Evolutionary conservation across 1,284 basidiomycete species (phyloP).

Genomic region (Cutaneotrichosporon mucoides): DNA sequence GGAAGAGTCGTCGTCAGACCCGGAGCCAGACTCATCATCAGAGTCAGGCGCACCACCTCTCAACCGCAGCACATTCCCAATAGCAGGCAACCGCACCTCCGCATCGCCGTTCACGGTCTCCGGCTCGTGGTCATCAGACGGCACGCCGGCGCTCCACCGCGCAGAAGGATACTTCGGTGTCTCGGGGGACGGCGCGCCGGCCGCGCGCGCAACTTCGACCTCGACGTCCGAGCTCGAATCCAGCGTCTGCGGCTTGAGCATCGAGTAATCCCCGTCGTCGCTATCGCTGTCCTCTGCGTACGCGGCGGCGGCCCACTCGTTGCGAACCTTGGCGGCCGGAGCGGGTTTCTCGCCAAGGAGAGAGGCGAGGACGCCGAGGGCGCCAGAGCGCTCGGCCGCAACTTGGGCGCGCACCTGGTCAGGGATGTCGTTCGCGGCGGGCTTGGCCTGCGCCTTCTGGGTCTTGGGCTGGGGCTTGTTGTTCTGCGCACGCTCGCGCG

Average conservation of each 20-base stretch:
- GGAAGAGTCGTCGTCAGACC: too few species aligned
- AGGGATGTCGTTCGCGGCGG: slow-evolving; percentile 14
- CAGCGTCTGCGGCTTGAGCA: slow-evolving; percentile 7
- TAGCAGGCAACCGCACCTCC: too few species aligned
- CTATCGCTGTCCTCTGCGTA: slow-evolving; percentile 24
- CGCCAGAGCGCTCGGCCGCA: slow-evolving; percentile 26
- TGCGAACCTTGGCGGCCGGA: slow-evolving; percentile 10
- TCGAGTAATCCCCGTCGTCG: slow-evolving; percentile 16
- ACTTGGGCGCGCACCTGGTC: slow-evolving; percentile 21
- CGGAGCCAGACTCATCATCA: too few species aligned
- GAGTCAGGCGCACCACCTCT: slow-evolving; percentile 1
- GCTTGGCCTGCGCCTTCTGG: too few species aligned
- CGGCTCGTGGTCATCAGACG: neutral
- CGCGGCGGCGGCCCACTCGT: slow-evolving; percentile 8
- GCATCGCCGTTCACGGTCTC: too few species aligned
- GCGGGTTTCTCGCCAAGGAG: slow-evolving; percentile 23
- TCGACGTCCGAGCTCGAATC: slow-evolving; percentile 13
- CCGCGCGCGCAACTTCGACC: slow-evolving; percentile 17
- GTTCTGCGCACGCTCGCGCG: neutral
- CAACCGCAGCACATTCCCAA: neutral
- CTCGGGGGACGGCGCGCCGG: slow-evolving; percentile 6
- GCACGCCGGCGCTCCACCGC: neutral
- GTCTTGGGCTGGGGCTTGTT: too few species aligned
- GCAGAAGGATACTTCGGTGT: neutral
- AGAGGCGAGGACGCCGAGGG: slow-evolving; percentile 28